Evolutionary conservation across 345 rosid species (phyloP).

Genomic region (Trapa incisa): DNA sequence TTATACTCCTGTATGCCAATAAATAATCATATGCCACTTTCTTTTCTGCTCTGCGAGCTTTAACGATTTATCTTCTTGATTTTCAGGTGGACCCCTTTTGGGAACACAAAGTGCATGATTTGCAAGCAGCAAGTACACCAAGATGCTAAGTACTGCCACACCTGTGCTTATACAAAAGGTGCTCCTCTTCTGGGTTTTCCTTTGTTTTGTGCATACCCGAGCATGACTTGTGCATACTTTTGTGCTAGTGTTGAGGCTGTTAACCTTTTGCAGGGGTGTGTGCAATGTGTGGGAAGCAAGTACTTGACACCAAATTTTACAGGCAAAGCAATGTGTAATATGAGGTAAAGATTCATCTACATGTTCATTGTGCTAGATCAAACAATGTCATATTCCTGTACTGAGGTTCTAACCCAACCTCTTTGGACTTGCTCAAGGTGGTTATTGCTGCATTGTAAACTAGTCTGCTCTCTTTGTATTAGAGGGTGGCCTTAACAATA

Average conservation of each 20-base stretch:
- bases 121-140: constrained; percentile 99
- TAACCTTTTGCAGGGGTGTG: constrained; percentile 58
- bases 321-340: constrained; percentile 84
- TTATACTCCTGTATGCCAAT: background rate
- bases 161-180: constrained; percentile 98
- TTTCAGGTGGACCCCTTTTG: constrained; percentile 83
- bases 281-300: constrained; percentile 99
- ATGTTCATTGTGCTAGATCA: background rate
- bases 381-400: background rate
- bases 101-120: constrained; percentile 78
- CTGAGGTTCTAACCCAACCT: background rate
- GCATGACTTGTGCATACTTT: background rate
- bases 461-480: background rate
- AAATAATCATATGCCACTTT: background rate
- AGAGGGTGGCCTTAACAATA: background rate
- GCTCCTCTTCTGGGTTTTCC: background rate
- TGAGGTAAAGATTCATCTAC: background rate
- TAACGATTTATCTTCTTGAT: background rate
- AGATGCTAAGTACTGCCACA: constrained; percentile 92
- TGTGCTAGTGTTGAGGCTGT: constrained; percentile 5
- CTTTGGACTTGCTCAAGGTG: background rate
- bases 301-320: constrained; percentile 88
- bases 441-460: background rate
- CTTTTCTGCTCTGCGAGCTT: background rate
- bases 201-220: background rate